A percentile compares a stretch with the other conserved stretches of the same genome.
phyloP scores from a whole-genome alignment of 345 rosid species.

The Gossypium rotundifolium region DNA sequence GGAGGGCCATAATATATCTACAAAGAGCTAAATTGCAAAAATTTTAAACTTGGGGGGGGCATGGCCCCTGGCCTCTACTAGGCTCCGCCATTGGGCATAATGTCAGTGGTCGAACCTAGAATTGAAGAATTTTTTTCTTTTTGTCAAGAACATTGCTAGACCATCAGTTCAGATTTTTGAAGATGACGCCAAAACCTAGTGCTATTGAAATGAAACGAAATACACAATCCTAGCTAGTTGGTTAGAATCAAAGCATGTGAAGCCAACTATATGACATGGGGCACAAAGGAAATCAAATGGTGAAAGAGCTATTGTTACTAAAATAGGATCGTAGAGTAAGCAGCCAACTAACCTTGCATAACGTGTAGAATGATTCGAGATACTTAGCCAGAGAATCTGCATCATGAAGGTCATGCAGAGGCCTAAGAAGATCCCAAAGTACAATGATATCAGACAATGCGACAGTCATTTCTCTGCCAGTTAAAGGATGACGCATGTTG shows the following conservation, averaged over 20 bases:
- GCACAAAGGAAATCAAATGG: background rate
- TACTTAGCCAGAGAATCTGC: background rate
- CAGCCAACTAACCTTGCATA: slow-evolving; percentile 10
- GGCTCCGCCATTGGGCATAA: too few relatives aligned
- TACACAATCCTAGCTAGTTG: background rate
- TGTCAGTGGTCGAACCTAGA: too few relatives aligned
- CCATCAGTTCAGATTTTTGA: too few relatives aligned
- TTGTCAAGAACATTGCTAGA: too few relatives aligned
- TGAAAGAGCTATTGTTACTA: background rate
- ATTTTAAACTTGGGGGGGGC: too few relatives aligned
- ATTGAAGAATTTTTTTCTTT: too few relatives aligned
- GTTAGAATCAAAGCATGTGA: background rate
- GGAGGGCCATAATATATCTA: too few relatives aligned
- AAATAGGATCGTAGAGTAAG: background rate
- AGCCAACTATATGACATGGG: background rate
- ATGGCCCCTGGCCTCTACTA: too few relatives aligned
- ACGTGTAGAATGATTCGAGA: background rate
- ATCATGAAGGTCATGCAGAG: background rate
- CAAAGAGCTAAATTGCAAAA: too few relatives aligned
- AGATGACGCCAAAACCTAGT: too few relatives aligned
- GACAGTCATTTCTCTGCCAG: slow-evolving; percentile 57
- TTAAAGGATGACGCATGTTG: slow-evolving; percentile 55
- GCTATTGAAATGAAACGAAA: background rate
- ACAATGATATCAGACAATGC: slow-evolving; percentile 46
- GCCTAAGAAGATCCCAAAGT: slow-evolving; percentile 1